Evolutionary conservation across 805 yeast species (phyloP), one percentile per base, ranked within the genome.

Genomic region (Candida boleticola): DNA sequence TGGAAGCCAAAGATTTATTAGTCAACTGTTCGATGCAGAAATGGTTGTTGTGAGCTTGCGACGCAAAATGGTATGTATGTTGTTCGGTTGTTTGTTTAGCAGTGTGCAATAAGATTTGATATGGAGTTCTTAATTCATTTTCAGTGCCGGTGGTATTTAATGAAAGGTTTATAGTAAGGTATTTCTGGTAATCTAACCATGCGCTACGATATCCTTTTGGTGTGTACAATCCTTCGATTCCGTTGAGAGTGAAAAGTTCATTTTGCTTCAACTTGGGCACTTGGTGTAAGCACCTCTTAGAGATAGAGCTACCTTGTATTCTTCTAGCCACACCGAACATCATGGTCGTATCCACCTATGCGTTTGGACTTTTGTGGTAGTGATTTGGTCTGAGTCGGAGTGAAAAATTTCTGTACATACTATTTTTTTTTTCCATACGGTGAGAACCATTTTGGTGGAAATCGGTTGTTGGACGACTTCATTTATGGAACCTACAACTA

Each of bases 1-100:
- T 42, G 27, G 50, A 38, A 4, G 74, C 73, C 32, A 52, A 57
- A 3, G 54, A 42, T 43, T 57, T 55, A 36, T 62, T 60, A 10
- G 64, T 51, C 36, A 83, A 66, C 55, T 85, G 85, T 60, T 84
- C 80, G 56, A 89, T 82, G 54, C 85, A 89, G 39, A 93, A 74
- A 65, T 92, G 99, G 68, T 93, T 93, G 66, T 89, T 90, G 68
- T 86, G 92, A 2, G 89, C 82, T 60, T 86, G 95, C 3, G 96
- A 86, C 2, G 98, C 97, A 56, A 76, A 79, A 65, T 90, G 93
- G 73, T 83, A 90, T n/a, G 79, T 63, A 42, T 79, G 77, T 26
- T 89, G 82, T 53, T 79, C 77, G 23, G 80, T 77, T 23, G 85
- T 71, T 48, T 80, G 77, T 53, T 77, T 76, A 3, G 89, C 84